phyloP scores from a whole-genome alignment of 169 alveolate species.

The Cryptosporidium bovis region DNA sequence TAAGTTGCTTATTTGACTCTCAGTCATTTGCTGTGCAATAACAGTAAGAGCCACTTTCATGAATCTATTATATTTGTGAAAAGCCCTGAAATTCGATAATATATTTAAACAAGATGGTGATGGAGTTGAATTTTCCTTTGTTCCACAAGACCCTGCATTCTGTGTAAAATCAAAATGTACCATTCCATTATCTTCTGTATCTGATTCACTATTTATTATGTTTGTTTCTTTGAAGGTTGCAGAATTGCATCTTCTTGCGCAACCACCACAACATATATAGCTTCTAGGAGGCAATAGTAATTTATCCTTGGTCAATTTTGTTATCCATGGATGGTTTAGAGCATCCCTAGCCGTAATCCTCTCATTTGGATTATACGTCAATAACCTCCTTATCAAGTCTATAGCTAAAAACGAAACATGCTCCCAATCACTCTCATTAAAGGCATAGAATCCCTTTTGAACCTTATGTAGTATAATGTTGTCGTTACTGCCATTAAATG shows the following conservation, averaged over 20 bases:
- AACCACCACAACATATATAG: conserved; percentile 18
- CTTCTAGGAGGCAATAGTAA: conserved; percentile 42
- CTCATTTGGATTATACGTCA: conserved; percentile 75
- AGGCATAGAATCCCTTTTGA: conserved; percentile 68
- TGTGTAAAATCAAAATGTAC: neutral
- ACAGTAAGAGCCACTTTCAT: conserved; percentile 84
- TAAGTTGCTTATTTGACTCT: conserved; percentile 76
- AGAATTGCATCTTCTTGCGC: conserved; percentile 56
- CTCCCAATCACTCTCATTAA: conserved; percentile 75
- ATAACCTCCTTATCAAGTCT: conserved; percentile 68
- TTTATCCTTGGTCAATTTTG: conserved; percentile 28
- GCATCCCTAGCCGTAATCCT: conserved; percentile 76
- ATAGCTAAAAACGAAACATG: conserved; percentile 70
- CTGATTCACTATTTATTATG: neutral
- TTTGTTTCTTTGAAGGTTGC: neutral
- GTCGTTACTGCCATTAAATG: conserved; percentile 79
- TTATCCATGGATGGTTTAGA: conserved; percentile 81
- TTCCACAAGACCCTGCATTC: neutral
- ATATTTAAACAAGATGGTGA: conserved; percentile 52
- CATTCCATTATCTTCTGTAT: too few species aligned
- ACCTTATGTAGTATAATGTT: conserved; percentile 68
- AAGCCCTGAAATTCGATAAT: conserved; percentile 66
- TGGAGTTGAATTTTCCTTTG: neutral
- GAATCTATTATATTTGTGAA: conserved; percentile 81
- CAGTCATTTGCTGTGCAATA: conserved; percentile 82